Conservation (phyloP, 2,329 filamentous ascomycete genomes). For the Talaromyces amestolkiae region DNA sequence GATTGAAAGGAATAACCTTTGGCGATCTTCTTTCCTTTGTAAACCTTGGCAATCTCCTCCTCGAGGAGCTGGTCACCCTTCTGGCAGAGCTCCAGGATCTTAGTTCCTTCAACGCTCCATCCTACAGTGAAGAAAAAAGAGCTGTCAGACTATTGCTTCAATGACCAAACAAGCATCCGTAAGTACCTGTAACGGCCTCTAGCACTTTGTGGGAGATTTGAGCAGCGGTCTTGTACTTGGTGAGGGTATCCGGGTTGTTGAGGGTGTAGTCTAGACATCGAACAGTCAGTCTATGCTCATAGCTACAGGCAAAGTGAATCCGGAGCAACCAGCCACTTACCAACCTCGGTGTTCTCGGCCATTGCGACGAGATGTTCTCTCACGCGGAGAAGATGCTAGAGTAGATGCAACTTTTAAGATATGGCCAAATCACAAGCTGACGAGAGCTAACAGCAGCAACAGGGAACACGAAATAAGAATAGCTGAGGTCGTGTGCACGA, state of each 20-base stretch:
- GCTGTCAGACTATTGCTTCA: not conserved
- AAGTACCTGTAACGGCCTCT: conserved; percentile 67
- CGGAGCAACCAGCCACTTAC: conserved; percentile 31
- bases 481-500: conserved; percentile 11
- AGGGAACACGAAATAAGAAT: not conserved
- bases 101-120: conserved; percentile 77
- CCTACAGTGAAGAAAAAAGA: conserved; percentile 36
- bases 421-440: not conserved
- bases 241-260: conserved; percentile 89
- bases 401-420: not conserved
- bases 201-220: conserved; percentile 95
- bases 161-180: not conserved
- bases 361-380: conserved; percentile 31
- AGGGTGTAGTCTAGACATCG: conserved; percentile 71
- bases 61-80: conserved; percentile 92
- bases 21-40: conserved; percentile 93
- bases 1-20: conserved; percentile 64
- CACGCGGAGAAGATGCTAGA: not conserved
- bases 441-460: not conserved
- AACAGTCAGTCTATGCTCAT: not conserved
- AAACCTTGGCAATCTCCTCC: conserved; percentile 92
- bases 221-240: conserved; percentile 98
- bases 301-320: not conserved
- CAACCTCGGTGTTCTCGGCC: conserved; percentile 43
- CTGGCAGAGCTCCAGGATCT: conserved; percentile 92